Conservation (phyloP, 1,284 basidiomycete species). For the Ceratobasidium sp. region DNA sequence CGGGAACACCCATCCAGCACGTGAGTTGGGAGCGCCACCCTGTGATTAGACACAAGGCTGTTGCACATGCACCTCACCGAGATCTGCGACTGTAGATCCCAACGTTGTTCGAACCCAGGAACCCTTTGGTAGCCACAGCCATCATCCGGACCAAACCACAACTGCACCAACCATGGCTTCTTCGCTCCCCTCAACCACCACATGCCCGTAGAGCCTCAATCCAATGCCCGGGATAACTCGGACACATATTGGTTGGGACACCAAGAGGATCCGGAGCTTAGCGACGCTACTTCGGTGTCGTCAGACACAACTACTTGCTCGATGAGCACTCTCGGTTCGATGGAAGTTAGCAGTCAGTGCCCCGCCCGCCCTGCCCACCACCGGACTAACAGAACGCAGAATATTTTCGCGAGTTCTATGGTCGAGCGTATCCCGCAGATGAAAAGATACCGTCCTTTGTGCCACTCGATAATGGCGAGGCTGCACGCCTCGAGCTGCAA, state of each 20-base stretch:
- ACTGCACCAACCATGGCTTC: not conserved
- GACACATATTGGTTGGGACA: not conserved
- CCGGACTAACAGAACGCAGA: not conserved
- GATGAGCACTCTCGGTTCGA: slow-evolving; percentile 21
- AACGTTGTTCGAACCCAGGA: too few species aligned
- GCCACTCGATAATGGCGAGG: slow-evolving; percentile 23
- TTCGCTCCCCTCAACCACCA: not conserved
- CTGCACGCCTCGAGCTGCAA: slow-evolving; percentile 19
- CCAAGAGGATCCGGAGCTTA: slow-evolving; percentile 9
- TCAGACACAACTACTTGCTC: slow-evolving; percentile 13
- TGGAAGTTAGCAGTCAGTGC: slow-evolving; percentile 32
- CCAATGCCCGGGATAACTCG: not conserved
- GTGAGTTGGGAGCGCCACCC: too few species aligned
- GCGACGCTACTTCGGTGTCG: slow-evolving; percentile 1
- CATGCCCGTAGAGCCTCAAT: not conserved
- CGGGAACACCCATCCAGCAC: too few species aligned
- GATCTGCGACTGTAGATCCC: not conserved
- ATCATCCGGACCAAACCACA: too few species aligned
- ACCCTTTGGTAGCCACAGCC: too few species aligned
- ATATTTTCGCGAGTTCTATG: slow-evolving; percentile 29
- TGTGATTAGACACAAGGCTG: too few species aligned
- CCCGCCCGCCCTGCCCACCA: not conserved
- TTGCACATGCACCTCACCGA: too few species aligned
- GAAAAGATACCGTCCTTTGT: slow-evolving; percentile 9
- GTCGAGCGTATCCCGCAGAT: slow-evolving; percentile 28